phyloP scores from a whole-genome alignment of 306 rosid species.

The Inga oerstediana region DNA sequence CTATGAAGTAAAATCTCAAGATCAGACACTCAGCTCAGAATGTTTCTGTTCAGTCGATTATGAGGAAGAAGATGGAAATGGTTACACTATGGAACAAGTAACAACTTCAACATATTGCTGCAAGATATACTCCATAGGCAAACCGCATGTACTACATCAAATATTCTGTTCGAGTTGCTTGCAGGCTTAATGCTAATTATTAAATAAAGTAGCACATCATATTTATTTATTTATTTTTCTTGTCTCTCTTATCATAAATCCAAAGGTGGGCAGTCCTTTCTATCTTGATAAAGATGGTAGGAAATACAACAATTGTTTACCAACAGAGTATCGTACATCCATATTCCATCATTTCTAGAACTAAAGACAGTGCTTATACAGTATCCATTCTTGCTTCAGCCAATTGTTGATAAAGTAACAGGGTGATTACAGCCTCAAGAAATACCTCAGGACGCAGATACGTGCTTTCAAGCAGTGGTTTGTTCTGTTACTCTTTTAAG shows the following conservation, averaged over 20 bases:
- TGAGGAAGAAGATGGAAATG: too few species aligned
- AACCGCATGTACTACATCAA: not conserved
- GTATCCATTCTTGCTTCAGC: not conserved
- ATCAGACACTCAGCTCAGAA: not conserved
- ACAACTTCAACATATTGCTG: not conserved
- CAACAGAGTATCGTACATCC: not conserved
- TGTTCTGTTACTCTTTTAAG: conserved; percentile 43
- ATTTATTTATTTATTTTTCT: not conserved
- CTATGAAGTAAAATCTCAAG: not conserved
- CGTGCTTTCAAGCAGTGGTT: conserved; percentile 31
- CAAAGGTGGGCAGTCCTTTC: not conserved
- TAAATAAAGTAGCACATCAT: not conserved
- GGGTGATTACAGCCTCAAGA: conserved; percentile 29
- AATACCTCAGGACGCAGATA: not conserved
- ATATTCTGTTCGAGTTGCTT: not conserved
- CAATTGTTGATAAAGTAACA: not conserved
- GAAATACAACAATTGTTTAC: not conserved
- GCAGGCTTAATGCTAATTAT: not conserved
- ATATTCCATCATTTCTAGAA: not conserved
- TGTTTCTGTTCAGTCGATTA: not conserved
- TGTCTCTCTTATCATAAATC: not conserved
- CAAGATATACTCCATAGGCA: not conserved
- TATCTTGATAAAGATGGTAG: not conserved
- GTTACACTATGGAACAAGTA: not conserved
- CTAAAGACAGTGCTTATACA: not conserved